Conservation (phyloP, 192 early-diverging fungal species). For the Backusella circina region DNA sequence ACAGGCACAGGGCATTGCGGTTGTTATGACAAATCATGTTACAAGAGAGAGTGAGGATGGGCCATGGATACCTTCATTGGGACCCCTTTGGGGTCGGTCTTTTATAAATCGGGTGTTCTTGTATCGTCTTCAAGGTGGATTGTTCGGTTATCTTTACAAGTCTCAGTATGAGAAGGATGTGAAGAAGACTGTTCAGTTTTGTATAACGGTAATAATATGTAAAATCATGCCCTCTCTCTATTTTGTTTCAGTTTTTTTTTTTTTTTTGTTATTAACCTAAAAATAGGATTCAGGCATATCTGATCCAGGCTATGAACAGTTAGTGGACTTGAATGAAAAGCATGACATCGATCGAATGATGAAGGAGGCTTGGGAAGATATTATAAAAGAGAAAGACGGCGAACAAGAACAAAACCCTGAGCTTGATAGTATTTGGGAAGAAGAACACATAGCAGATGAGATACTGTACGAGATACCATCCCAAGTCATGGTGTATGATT, state of each 20-base stretch:
- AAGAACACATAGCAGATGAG: not conserved
- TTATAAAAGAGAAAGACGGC: not conserved
- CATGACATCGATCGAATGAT: not conserved
- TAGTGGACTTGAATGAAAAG: not conserved
- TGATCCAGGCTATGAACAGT: not conserved
- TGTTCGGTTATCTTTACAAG: not conserved
- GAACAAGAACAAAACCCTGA: not conserved
- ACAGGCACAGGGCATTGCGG: not conserved
- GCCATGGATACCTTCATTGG: not conserved
- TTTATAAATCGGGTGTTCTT: not conserved
- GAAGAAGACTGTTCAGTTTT: not conserved
- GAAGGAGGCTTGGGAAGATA: not conserved
- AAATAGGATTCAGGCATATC: not conserved
- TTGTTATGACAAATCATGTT: conserved; percentile 12
- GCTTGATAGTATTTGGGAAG: not conserved
- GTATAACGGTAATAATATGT: not conserved
- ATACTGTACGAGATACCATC: not conserved
- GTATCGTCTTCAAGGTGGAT: not conserved
- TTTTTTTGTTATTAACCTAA: not conserved
- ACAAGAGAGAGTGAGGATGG: not conserved
- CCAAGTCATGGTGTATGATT: not conserved
- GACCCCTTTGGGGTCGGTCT: not conserved
- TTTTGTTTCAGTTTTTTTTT: not conserved
- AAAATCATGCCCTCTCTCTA: not conserved
- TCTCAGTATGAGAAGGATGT: not conserved